Base-by-base conservation (phyloP, 805 yeast genomes). In the Starmerella roubikii region DNA sequence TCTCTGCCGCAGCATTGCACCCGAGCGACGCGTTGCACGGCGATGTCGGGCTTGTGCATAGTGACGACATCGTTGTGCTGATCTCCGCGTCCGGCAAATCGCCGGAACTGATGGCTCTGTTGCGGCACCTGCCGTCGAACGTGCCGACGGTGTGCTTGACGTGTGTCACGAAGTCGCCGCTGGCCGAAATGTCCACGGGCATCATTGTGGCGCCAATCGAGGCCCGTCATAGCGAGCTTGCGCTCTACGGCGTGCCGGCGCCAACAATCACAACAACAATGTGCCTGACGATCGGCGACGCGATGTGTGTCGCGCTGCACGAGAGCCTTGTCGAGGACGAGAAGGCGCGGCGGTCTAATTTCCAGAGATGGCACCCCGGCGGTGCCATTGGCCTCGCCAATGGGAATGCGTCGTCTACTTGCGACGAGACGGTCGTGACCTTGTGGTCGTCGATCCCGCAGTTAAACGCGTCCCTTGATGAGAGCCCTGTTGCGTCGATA, bases 11-110 rank as follows among this genome's bases (percentile, higher is more conserved):
- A 0, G 49, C 69, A 1, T 60, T 84, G 38, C 94, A 84, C 54
- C 94, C 95, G 0, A 62, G 81, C 3, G 95, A 84, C 44, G 94
- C 94, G 0, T 61, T 85, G 16, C 95, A 84, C 55, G 95, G 95
- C 5, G 95, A 84, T 56, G 66, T 84, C 49, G 95, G 95, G 2
- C 59, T 76, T 28, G 59, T 85, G 8, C 59, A 71, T 36, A 67
- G 67, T 15, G 61, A 67, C 19, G 67, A 68, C 41, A 82, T 78
- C 46, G 44, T 84, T 37, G 56, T 85, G 2, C 61, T 82, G 51
- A 71, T 84, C 27, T 74, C 86, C 0, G 79, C 86, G 1, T 76
- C 88, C 23, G 95, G 95, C 1, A 76, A 75, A 50, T 78, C 94
- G 1, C 81, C 85, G 0, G 95, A 84, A 54, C 66, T 85, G 27